Evolutionary conservation across 306 rosid species (phyloP), one percentile per base, ranked within the genome.

Genomic region (Lathyrus tuberosus): DNA sequence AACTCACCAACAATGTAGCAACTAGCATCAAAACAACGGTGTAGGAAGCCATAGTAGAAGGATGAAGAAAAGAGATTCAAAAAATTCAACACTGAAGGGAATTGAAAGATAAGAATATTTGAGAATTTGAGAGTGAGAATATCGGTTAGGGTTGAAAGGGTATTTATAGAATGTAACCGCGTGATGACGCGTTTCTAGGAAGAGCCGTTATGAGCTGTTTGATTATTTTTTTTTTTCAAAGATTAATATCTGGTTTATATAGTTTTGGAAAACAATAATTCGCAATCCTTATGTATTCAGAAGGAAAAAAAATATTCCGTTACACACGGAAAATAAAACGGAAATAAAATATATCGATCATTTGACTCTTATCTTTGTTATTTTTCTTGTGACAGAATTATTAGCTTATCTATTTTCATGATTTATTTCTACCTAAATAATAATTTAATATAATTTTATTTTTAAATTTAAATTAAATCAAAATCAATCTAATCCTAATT

Each of bases 1-100:
- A 35, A 35, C 2, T 8, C 9, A 35, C 40, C 33, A 84, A 54
- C 65, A 87, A 28, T 48, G 83, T 72, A 1, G 80, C 65, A 1
- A 82, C 35, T 10, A 83, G 67, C 69, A 84, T 74, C 13, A 79
- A 28, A 8, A 66, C 57, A 8, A 67, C 14, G 62, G 73, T 49
- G 53, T 47, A 51, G 14, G 40, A 15, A 46, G 93, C 89, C 93
- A 87, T 85, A 61, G 62, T 33, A 8, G 26, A 65, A 7, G 8
- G 41, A 71, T 24, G 31, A 7, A 15, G 8, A n/a, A 44, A 6
- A 8, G 37, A 28, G 20, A 0, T 15, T 1, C 1, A 15, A 43
- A 48, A 41, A 4, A 1, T 67, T 2, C 5, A 12, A 2, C 1
- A 11, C 0, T 22, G 8, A 49, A 41, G 10, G 0, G 0, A 40